Base-by-base conservation (phyloP, 768 basidiomycete species). In the Tylopilus plumbeoviolaceoides region DNA sequence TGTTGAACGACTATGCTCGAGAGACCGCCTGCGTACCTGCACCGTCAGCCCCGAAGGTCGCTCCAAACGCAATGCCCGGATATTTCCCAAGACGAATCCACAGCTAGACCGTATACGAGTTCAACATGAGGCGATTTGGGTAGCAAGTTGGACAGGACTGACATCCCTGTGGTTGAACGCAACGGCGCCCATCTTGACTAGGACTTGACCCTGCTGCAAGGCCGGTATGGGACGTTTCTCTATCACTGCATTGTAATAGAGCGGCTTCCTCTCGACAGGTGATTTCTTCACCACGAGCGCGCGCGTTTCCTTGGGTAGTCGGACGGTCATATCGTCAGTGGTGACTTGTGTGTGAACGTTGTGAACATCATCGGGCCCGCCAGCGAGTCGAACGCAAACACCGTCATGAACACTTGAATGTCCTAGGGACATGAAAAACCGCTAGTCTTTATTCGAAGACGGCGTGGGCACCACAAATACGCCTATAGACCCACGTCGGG, bases 111-210 rank as follows among this genome's bases (percentile, higher is more conserved):
- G 15, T 40, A 17, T 10, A 14, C 14, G 36, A n/a, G 30, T 38
- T 47, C 12, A 35, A 20, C 21, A 41, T 40, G 18, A 7, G 36
- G 35, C 6, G 15, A 10, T 33, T 31, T 23, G 50, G 25, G 27
- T 1, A 31, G 25, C 33, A 35, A 15, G 17, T 4, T 30, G 47
- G 20, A 45, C 28, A 30, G 9, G 36, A 38, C 64, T 46, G 54
- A 87, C 87, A 60, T 90, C 89, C 62, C 85, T 76, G 61, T 84
- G 89, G 64, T 93, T 93, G 73, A 89, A 89, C 15, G 79, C 82
- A 0, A 77, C 87, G 14, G 89, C 87, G 18, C 71, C 74, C 47
- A 90, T 80, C 65, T 77, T 80, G 9, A 91, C 84, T 8, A 88
- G 73, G 1, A 91, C 66, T 66, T 91, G 74, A 2, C 81, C 85